A percentile compares a stretch with the other conserved stretches of the same genome.
Evolutionary conservation across 257 asterid genomes (phyloP).

Genomic region (Verbena officinalis): DNA sequence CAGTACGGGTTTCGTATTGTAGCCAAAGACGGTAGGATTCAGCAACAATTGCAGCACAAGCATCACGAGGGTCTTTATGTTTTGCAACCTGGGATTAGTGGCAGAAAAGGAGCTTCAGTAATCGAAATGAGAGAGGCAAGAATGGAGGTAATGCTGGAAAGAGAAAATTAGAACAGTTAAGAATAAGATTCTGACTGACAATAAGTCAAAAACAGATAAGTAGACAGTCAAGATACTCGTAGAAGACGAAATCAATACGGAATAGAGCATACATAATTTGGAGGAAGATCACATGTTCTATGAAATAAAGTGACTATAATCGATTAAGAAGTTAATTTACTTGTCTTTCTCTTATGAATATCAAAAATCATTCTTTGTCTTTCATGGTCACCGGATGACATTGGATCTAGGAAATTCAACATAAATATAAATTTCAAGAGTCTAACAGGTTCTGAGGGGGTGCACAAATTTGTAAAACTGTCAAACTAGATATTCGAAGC

Average conservation of each 20-base stretch:
- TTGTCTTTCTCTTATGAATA: not conserved
- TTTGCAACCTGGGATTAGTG: conserved; percentile 62
- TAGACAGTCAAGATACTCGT: not conserved
- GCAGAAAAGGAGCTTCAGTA: conserved; percentile 25
- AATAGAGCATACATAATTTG: not conserved
- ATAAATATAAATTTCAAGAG: not conserved
- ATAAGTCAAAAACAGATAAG: conserved; percentile 2
- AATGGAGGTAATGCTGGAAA: not conserved
- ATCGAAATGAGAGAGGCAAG: conserved; percentile 7
- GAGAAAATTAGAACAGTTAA: conserved; percentile 1
- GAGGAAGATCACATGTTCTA: not conserved
- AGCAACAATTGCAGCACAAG: conserved; percentile 99
- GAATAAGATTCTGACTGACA: not conserved
- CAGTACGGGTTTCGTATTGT: conserved; percentile 98
- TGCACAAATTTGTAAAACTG: too few relatives aligned
- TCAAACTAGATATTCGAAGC: too few relatives aligned
- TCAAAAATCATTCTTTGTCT: not conserved
- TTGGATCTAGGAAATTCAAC: not conserved
- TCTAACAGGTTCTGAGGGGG: not conserved
- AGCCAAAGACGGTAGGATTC: conserved; percentile 98
- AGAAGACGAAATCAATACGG: not conserved
- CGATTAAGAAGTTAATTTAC: not conserved
- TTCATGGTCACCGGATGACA: not conserved
- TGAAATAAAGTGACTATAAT: too few relatives aligned
- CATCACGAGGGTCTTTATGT: conserved; percentile 93